Conservation (phyloP, 2,329 filamentous ascomycete species). For the Cylindrodendrum hubeiense region DNA sequence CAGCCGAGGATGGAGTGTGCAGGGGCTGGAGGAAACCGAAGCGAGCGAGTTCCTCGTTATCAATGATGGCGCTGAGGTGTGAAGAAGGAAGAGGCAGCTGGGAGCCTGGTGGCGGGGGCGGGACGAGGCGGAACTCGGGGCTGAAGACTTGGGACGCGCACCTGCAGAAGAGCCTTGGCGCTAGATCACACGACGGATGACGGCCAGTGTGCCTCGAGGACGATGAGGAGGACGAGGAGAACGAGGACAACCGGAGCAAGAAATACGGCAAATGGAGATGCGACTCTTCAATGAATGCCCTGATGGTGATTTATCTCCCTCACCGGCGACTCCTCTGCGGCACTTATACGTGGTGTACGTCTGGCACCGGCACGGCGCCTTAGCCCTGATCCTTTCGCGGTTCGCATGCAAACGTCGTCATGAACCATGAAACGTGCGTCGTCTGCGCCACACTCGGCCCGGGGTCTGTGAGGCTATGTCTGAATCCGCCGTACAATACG, state of each 20-base stretch:
- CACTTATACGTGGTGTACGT: not conserved
- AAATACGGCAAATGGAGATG: not conserved
- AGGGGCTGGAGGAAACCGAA: not conserved
- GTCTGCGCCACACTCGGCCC: slow-evolving; percentile 33
- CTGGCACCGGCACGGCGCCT: not conserved
- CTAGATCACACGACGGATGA: slow-evolving; percentile 15
- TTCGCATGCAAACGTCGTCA: slow-evolving; percentile 38
- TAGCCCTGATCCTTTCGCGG: slow-evolving; percentile 3
- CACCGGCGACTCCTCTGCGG: not conserved
- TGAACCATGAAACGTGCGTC: slow-evolving; percentile 27
- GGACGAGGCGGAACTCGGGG: slow-evolving; percentile 21
- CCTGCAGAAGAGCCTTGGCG: slow-evolving; percentile 16
- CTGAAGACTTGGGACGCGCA: slow-evolving; percentile 9
- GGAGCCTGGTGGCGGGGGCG: slow-evolving; percentile 12
- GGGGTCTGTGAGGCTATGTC: slow-evolving; percentile 37
- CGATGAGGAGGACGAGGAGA: slow-evolving; percentile 1
- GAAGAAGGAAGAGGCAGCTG: not conserved
- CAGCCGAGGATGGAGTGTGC: not conserved
- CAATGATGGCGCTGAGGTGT: slow-evolving; percentile 8
- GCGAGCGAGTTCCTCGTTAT: slow-evolving; percentile 11
- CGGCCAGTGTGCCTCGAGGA: not conserved
- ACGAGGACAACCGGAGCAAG: not conserved
- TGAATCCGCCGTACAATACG: slow-evolving; percentile 25
- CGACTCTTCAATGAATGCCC: not conserved
- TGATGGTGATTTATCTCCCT: not conserved